Percentiles rank a stretch among this genome's conserved stretches.
Evolutionary conservation across 345 rosid genomes (phyloP).

Genomic region (Abelmoschus esculentus): DNA sequence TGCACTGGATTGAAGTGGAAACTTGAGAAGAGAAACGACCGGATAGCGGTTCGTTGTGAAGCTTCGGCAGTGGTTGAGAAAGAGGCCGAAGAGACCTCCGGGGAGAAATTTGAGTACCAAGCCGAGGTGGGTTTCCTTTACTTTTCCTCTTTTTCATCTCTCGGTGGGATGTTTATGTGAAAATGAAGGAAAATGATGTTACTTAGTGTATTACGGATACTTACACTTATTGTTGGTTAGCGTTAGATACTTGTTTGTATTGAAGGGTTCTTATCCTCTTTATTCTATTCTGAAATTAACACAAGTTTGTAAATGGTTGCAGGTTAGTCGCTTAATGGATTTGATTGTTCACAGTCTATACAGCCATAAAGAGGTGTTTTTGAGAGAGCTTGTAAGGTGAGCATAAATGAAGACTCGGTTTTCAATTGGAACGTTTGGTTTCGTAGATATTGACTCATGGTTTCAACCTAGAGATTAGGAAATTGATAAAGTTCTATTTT

Average conservation of each 20-base stretch:
- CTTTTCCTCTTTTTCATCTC: not conserved
- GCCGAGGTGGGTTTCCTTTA: not conserved
- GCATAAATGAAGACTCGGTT: not conserved
- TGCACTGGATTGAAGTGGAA: slow-evolving; percentile 49
- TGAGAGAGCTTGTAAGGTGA: slow-evolving; percentile 93
- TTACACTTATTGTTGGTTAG: too few relatives aligned
- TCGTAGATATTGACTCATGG: not conserved
- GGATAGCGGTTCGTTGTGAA: slow-evolving; percentile 51
- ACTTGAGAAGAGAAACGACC: slow-evolving; percentile 38
- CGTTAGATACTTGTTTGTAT: not conserved
- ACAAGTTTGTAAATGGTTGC: slow-evolving; percentile 22
- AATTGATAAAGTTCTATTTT: slow-evolving; percentile 15
- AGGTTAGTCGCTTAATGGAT: slow-evolving; percentile 77
- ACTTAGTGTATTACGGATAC: not conserved
- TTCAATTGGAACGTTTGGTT: not conserved
- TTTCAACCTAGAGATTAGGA: not conserved
- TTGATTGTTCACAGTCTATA: slow-evolving; percentile 76
- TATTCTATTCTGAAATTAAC: not conserved
- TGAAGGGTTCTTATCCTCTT: not conserved
- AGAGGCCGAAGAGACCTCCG: not conserved
- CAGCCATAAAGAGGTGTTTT: slow-evolving; percentile 80
- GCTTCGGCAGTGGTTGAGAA: not conserved
- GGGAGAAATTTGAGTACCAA: not conserved
- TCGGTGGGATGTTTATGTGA: not conserved
- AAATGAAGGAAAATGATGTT: not conserved